phyloP scores from a whole-genome alignment of 345 rosid species.

The Pseudoturritis turrita region DNA sequence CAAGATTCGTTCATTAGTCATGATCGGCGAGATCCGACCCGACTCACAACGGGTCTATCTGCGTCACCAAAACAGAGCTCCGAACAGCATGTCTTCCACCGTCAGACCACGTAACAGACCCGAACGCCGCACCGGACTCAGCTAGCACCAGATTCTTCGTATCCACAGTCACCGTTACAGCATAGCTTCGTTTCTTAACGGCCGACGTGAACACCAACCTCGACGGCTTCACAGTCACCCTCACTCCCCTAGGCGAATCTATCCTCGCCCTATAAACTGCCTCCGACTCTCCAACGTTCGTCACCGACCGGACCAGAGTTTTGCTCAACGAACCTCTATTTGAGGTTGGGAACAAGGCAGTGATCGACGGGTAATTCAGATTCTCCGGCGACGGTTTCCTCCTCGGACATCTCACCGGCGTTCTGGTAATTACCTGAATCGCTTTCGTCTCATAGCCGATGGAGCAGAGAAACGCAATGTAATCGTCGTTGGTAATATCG shows the following conservation, averaged over 20 bases:
- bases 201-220: conserved; percentile 40
- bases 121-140: conserved; percentile 54
- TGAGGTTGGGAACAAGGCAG: conserved; percentile 44
- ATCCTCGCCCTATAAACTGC: conserved; percentile 37
- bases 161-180: conserved; percentile 45
- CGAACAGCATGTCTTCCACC: conserved; percentile 54
- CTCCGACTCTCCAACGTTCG: conserved; percentile 52
- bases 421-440: conserved; percentile 63
- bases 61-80: conserved; percentile 54
- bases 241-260: conserved; percentile 50
- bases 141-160: conserved; percentile 39
- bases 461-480: conserved; percentile 55
- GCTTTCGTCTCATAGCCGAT: conserved; percentile 55
- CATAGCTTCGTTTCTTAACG: conserved; percentile 46
- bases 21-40: conserved; percentile 10
- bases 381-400: conserved; percentile 56
- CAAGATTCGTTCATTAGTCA: not conserved
- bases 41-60: conserved; percentile 45
- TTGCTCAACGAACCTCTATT: conserved; percentile 34
- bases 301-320: conserved; percentile 45
- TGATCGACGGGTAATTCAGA: conserved; percentile 71
- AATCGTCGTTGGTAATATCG: conserved; percentile 57
- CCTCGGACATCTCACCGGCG: conserved; percentile 45
- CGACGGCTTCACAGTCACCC: conserved; percentile 42
- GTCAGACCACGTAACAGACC: conserved; percentile 63